A percentile compares a stretch with the other conserved stretches of the same genome.
Evolutionary conservation across 176 grass and related monocot species (phyloP).

Genomic region (Thalia dealbata): DNA sequence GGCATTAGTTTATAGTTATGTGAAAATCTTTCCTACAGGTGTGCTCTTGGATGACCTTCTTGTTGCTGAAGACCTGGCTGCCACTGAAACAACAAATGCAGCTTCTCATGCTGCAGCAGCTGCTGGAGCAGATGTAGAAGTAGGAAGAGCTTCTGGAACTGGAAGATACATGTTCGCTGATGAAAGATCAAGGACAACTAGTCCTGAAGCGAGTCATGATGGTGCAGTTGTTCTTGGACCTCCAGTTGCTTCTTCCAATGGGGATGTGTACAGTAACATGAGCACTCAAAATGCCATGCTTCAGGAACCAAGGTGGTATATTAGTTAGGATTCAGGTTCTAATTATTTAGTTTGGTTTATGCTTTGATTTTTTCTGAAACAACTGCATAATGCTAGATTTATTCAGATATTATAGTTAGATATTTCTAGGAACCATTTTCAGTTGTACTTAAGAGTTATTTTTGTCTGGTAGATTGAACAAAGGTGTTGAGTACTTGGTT

Average conservation of each 20-base stretch:
- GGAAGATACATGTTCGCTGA: conserved; percentile 60
- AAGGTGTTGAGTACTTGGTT: conserved; percentile 16
- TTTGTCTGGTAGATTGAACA: conserved; percentile 11
- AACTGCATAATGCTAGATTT: neutral
- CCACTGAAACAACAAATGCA: conserved; percentile 72
- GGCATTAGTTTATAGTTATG: neutral
- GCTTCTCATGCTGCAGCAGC: conserved; percentile 78
- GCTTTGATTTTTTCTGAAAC: neutral
- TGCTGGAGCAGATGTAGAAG: conserved; percentile 48
- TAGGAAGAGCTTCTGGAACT: conserved; percentile 30
- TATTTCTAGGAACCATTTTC: neutral
- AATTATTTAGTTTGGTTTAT: neutral
- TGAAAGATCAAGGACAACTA: conserved; percentile 48
- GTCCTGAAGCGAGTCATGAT: conserved; percentile 45
- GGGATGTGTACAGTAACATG: conserved; percentile 85
- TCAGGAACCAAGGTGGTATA: conserved; percentile 68
- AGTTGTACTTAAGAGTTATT: neutral
- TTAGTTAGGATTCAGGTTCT: neutral
- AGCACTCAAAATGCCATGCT: conserved; percentile 81
- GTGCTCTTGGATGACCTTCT: conserved; percentile 93
- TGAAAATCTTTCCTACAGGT: conserved; percentile 33
- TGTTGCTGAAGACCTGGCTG: conserved; percentile 91
- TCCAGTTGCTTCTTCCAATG: conserved; percentile 86
- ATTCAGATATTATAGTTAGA: neutral
- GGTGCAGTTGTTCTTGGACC: conserved; percentile 85